Evolutionary conservation across 495 filamentous ascomycete genomes (phyloP).

Genomic region (Lasiosphaeria miniovina): DNA sequence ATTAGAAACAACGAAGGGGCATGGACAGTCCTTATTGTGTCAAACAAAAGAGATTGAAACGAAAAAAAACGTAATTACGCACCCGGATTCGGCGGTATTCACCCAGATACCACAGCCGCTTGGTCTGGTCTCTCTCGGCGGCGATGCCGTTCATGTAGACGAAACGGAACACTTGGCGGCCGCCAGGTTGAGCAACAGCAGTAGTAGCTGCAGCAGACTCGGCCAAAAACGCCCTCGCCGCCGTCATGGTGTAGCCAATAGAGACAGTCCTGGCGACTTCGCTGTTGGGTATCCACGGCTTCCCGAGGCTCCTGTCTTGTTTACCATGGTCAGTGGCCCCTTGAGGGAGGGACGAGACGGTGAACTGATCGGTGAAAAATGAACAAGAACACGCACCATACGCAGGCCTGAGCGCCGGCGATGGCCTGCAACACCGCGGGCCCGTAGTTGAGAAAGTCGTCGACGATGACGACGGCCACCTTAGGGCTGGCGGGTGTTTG

Average conservation of each 20-base stretch:
- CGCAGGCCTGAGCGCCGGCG: background rate
- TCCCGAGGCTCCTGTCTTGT: background rate
- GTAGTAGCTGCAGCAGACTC: no score
- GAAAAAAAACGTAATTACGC: background rate
- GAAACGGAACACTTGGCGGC: background rate
- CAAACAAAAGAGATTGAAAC: background rate
- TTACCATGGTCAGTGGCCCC: no score
- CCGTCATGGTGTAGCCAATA: background rate
- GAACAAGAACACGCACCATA: background rate
- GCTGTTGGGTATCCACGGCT: background rate
- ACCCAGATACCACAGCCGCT: background rate
- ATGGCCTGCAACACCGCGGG: background rate
- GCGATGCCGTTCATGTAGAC: background rate
- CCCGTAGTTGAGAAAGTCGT: slow-evolving; percentile 1
- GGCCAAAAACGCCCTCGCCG: background rate
- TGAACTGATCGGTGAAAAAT: no score
- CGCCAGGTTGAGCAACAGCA: background rate
- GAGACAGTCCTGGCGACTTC: background rate
- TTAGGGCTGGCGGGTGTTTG: background rate
- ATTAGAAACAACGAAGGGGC: no score
- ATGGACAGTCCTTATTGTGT: background rate
- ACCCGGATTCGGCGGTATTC: background rate
- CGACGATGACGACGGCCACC: background rate
- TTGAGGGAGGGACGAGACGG: no score
- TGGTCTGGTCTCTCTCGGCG: background rate